Base-by-base conservation (phyloP, 148 eudicot genomes). In the Cornus controversa region DNA sequence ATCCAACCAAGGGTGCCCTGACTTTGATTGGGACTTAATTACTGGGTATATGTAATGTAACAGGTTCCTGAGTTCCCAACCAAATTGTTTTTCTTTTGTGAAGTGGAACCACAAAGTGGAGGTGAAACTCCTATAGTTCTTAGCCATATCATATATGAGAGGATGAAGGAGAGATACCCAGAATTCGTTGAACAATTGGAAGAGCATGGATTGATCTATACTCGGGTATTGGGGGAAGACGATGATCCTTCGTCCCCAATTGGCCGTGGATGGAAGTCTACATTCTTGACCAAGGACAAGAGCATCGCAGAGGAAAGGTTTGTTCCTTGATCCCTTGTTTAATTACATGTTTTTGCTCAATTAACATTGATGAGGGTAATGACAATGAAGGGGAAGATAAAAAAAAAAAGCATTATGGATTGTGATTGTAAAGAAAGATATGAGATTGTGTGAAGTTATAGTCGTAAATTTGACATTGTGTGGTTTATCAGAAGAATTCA, bases 41-140 rank as follows among this genome's bases (percentile, higher is more conserved):
- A n/a, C 37, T 36, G 37, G 4, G 37, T 36, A 36, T 36, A n/a
- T n/a, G n/a, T n/a, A n/a, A 40, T 40, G 20, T 20, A 47, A 82
- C 86, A 94, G 96, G 92, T 94, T 16, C 94, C 98, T 0, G 92
- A 83, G 72, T 95, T 90, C 79, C 98, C 98, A 26, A 76, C 94
- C 27, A 95, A 95, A 67, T 37, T 95, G 86, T 95, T 95, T 67
- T 95, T 95, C 91, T 95, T 81, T 66, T 95, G 98, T 80, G 96
- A 95, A 83, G 90, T 90, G 40, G 98, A 91, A 72, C 97, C 98
- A 26, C 83, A 78, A 79, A 78, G 68, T 63, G 98, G 94, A 71
- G 98, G 98, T 53, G 98, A 95, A 87, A 95, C 98, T 31, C 97
- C 98, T 14, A 91, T 95, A 53, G 97, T 92, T 71, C 96, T 95